Conservation (phyloP, 2,329 filamentous ascomycete species). For the Remersonia thermophila region DNA sequence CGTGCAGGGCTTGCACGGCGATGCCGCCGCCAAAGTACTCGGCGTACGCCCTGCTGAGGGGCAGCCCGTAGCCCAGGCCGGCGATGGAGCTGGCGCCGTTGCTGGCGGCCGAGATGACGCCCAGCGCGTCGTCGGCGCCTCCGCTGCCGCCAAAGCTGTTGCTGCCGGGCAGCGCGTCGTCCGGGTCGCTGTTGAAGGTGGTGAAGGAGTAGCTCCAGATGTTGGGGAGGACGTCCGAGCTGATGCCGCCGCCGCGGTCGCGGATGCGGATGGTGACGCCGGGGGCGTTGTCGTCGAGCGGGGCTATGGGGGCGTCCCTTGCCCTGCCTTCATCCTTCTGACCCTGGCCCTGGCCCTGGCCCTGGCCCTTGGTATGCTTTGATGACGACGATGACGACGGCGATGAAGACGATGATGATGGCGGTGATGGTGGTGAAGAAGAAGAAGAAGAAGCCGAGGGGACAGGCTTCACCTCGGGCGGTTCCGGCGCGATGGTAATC, state of each 20-base stretch:
- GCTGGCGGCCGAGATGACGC: constrained; percentile 59
- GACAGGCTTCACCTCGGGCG: constrained; percentile 20
- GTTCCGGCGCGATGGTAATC: constrained; percentile 75
- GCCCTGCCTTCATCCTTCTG: neutral
- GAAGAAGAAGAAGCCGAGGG: neutral
- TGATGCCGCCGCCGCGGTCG: constrained; percentile 88
- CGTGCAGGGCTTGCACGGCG: constrained; percentile 85
- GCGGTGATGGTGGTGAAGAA: too few relatives aligned
- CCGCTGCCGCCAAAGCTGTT: neutral
- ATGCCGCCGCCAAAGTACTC: constrained; percentile 98
- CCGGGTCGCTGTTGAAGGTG: constrained; percentile 51
- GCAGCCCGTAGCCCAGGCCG: constrained; percentile 83
- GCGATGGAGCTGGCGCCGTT: constrained; percentile 75
- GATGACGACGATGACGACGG: too few relatives aligned
- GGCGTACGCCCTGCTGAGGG: constrained; percentile 82
- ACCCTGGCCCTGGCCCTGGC: neutral
- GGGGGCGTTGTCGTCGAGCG: constrained; percentile 54
- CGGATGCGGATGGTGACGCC: constrained; percentile 92
- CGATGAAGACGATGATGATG: too few relatives aligned
- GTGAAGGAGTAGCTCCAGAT: constrained; percentile 98
- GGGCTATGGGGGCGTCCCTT: constrained; percentile 30
- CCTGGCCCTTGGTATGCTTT: too few relatives aligned
- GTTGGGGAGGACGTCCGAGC: constrained; percentile 66
- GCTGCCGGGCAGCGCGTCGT: too few relatives aligned
- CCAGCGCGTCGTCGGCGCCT: constrained; percentile 51